Evolutionary conservation across 148 eudicot genomes (phyloP), one percentile per base, ranked within the genome.

Genomic region (Camellia japonica): DNA sequence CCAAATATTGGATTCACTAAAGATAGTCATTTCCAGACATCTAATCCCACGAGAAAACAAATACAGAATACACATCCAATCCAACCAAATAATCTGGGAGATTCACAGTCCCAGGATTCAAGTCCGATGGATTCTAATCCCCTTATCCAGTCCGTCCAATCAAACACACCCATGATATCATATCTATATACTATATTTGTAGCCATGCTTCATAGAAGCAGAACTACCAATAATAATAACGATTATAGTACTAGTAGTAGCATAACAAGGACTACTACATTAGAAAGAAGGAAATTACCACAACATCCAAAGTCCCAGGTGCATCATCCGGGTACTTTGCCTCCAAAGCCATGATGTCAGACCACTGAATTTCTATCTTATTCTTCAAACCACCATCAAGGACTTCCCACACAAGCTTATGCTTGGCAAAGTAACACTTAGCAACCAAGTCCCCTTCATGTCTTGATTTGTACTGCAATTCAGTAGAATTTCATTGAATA

Each of bases 391-490:
- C 99, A 70, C 98, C 99, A 44, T 96, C 97, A 75, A 96, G 98
- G 83, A 93, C 89, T 85, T 96, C 99, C 99, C 99, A 96, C 5
- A 93, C 99, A 81, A 96, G 93, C 89, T 96, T 96, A 85, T 96
- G 99, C 87, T 96, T 96, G 4, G 99, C 99, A 88, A 93, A 96
- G 81, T 96, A 96, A 86, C 99, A 96, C 84, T 96, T 96, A 3
- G 93, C 98, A 60, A 96, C 99, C 63, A 96, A 81, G 78, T 96
- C 99, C 58, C 99, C 99, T 88, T 96, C 98, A 77, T 93, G 84
- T 83, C 90, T 92, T 20, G 99, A 96, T 81, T 85, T 85, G 77
- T 96, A 96, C 99, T 96, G 93, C 89, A 83, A 82, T 56, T 4
- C 67, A 76, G 55, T 18, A 79, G 58, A 79, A 66, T 16, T 1